Percentiles rank a stretch among this genome's conserved stretches.
phyloP scores from a whole-genome alignment of 768 basidiomycete species.

The Pleurotus salmoneostramineus region DNA sequence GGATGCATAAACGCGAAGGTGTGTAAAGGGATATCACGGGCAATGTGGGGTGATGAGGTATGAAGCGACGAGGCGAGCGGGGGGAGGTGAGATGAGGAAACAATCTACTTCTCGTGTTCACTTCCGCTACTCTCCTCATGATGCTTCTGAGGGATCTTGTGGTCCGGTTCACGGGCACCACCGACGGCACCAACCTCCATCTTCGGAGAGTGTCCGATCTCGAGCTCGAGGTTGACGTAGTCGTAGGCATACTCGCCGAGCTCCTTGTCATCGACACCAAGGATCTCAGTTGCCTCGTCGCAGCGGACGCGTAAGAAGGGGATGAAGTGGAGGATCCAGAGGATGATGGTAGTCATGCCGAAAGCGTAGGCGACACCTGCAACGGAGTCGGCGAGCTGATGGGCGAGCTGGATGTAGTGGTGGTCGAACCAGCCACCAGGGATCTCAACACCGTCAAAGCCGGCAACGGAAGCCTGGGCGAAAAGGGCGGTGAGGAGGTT shows the following conservation, averaged over 20 bases:
- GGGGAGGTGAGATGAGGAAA: neutral
- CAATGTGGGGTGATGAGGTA: neutral
- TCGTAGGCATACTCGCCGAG: constrained; percentile 91
- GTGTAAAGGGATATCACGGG: too few species aligned
- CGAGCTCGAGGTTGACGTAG: constrained; percentile 73
- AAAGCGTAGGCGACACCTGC: constrained; percentile 70
- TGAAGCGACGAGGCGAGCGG: neutral
- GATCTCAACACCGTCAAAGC: constrained; percentile 71
- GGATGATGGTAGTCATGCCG: constrained; percentile 75
- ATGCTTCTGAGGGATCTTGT: neutral
- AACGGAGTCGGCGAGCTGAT: constrained; percentile 76
- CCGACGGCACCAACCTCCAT: constrained; percentile 2
- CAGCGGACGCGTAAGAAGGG: constrained; percentile 75
- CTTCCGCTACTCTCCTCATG: neutral
- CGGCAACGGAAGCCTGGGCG: constrained; percentile 76
- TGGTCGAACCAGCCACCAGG: constrained; percentile 87
- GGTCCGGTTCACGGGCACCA: constrained; percentile 4
- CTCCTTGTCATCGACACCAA: constrained; percentile 88
- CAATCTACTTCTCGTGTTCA: constrained; percentile 1
- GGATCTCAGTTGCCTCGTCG: constrained; percentile 59
- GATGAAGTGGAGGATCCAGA: constrained; percentile 86
- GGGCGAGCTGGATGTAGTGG: constrained; percentile 78
- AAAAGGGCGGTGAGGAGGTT: constrained; percentile 88
- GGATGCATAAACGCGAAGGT: too few species aligned
- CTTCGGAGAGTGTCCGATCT: constrained; percentile 32